Conservation (phyloP, 2,329 filamentous ascomycete genomes). For the Whalleya microplaca region DNA sequence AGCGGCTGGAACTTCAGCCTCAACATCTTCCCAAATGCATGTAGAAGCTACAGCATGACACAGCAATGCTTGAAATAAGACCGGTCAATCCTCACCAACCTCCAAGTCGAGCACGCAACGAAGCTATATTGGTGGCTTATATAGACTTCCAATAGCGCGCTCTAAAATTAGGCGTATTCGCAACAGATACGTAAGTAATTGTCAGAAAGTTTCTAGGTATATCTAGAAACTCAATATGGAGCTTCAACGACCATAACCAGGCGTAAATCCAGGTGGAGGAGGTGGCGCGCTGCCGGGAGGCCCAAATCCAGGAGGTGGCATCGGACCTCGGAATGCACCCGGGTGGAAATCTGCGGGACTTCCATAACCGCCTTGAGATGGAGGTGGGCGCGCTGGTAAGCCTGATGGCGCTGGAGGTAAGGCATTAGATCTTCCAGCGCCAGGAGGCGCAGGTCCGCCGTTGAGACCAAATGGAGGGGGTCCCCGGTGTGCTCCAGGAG, state of each 20-base stretch:
- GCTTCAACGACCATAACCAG: conserved; percentile 33
- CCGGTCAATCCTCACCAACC: too few relatives aligned
- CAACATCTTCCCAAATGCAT: background rate
- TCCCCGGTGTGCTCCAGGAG: conserved; percentile 34
- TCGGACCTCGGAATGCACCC: conserved; percentile 49
- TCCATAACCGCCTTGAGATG: conserved; percentile 68
- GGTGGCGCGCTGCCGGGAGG: conserved; percentile 33
- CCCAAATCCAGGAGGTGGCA: conserved; percentile 50
- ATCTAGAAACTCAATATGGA: background rate
- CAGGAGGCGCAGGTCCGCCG: conserved; percentile 42
- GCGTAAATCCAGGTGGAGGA: conserved; percentile 35
- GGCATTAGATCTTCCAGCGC: conserved; percentile 39
- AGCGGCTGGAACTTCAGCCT: background rate
- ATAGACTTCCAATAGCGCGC: too few relatives aligned
- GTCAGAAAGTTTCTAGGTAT: background rate
- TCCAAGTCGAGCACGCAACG: background rate
- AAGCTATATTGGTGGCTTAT: too few relatives aligned
- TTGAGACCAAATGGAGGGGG: conserved; percentile 42
- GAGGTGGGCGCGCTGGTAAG: conserved; percentile 69
- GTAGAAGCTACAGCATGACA: background rate
- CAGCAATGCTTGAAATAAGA: background rate
- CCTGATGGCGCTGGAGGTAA: conserved; percentile 63
- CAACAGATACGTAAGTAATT: too few relatives aligned
- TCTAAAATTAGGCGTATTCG: too few relatives aligned
- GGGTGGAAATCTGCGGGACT: conserved; percentile 61